A percentile compares a stretch with the other conserved stretches of the same genome.
Evolutionary conservation across 2,329 filamentous ascomycete species (phyloP).

Genomic region (Paracorniculantispora psalliotae): DNA sequence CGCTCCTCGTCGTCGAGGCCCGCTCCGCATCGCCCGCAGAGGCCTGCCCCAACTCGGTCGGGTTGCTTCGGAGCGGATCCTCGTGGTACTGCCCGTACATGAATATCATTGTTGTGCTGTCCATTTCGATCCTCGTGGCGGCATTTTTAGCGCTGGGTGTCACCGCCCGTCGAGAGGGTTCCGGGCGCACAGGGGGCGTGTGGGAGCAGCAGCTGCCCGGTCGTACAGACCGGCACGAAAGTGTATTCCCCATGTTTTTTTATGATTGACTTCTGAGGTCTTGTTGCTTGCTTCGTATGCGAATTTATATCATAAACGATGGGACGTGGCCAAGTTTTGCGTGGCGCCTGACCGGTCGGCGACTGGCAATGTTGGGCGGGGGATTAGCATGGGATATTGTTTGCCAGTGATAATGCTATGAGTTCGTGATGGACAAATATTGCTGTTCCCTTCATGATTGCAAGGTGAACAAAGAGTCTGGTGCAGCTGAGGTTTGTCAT

Average conservation of each 20-base stretch:
- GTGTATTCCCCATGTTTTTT: not conserved
- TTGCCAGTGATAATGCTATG: not conserved
- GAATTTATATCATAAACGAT: not conserved
- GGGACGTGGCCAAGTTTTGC: not conserved
- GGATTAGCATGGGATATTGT: not conserved
- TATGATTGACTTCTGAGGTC: too few relatives aligned
- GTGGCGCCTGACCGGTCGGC: not conserved
- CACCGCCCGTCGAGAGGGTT: not conserved
- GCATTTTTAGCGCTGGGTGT: not conserved
- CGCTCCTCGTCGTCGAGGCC: not conserved
- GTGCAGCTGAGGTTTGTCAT: not conserved
- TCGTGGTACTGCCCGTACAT: not conserved
- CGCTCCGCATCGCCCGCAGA: too few relatives aligned
- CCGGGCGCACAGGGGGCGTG: not conserved
- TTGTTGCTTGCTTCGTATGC: not conserved
- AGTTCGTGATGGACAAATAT: not conserved
- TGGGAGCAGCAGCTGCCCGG: not conserved
- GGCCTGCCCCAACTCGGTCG: not conserved
- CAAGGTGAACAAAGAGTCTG: not conserved
- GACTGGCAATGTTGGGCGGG: not conserved
- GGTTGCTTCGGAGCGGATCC: slow-evolving; percentile 3
- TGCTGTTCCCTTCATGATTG: not conserved
- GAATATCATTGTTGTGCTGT: not conserved
- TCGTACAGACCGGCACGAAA: not conserved
- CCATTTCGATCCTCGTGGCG: not conserved